Conservation (phyloP, 768 basidiomycete species). For the Tulasnella sp. region DNA sequence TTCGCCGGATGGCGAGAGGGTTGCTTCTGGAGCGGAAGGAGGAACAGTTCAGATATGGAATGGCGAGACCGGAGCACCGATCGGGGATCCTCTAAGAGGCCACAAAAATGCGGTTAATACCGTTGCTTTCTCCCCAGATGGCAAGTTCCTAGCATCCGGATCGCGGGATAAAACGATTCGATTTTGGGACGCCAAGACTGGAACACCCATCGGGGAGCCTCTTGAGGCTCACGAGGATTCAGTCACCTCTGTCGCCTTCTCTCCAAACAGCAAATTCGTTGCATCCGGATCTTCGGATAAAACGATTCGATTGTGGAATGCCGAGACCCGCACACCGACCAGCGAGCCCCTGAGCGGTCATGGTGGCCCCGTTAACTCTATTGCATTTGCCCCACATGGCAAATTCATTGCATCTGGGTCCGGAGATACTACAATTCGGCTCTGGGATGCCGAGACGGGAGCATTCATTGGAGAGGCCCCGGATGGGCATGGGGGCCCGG, state of each 20-base stretch:
- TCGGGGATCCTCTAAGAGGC: background rate
- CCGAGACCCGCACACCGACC: background rate
- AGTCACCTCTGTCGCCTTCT: background rate
- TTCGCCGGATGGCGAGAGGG: background rate
- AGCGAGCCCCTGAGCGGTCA: background rate
- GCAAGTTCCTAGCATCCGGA: background rate
- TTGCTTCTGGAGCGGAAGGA: background rate
- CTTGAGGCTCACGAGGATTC: background rate
- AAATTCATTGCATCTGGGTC: background rate
- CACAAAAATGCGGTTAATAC: background rate
- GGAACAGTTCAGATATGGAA: background rate
- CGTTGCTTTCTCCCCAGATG: background rate
- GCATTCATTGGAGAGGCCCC: background rate
- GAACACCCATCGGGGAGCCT: background rate
- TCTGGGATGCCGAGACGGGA: constrained; percentile 42
- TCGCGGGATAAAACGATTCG: background rate
- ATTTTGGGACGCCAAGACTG: background rate
- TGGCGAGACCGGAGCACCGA: background rate
- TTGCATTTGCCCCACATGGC: background rate
- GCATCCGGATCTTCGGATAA: background rate
- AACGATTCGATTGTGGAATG: background rate
- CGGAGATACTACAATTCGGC: constrained; percentile 48
- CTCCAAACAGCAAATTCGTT: background rate
- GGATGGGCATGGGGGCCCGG: background rate
- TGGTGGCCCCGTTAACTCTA: no score